Conservation (phyloP, 1,139 yeast species). For the Nadsonia starkeyi-henricii region DNA sequence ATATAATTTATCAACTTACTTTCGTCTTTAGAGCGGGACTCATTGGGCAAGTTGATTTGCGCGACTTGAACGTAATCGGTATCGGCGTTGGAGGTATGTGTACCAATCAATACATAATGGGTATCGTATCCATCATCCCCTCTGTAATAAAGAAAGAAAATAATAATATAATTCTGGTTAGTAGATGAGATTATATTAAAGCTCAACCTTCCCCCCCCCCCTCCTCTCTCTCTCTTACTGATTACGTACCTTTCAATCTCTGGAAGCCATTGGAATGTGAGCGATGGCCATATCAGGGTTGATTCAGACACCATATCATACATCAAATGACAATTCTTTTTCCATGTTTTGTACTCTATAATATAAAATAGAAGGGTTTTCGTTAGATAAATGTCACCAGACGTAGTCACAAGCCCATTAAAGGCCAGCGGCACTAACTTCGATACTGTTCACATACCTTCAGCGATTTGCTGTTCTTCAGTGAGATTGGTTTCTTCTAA, state of each 20-base stretch:
- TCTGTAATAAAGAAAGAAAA: constrained; percentile 5
- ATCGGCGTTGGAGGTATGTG: constrained; percentile 73
- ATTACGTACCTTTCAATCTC: constrained; percentile 16
- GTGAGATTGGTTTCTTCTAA: neutral
- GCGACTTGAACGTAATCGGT: constrained; percentile 64
- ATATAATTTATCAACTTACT: neutral
- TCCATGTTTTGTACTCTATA: constrained; percentile 77
- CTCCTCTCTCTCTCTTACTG: neutral
- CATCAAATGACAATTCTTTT: constrained; percentile 74
- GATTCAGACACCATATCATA: constrained; percentile 62
- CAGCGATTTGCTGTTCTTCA: neutral
- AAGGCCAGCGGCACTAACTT: too few relatives aligned
- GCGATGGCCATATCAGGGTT: constrained; percentile 41
- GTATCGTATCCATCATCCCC: constrained; percentile 16
- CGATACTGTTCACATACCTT: too few relatives aligned
- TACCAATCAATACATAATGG: constrained; percentile 46
- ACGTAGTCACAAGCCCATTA: too few relatives aligned
- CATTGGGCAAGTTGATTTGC: constrained; percentile 45
- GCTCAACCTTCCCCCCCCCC: too few relatives aligned
- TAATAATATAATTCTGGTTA: too few relatives aligned
- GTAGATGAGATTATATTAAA: too few relatives aligned
- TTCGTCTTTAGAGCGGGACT: constrained; percentile 16
- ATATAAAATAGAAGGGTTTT: too few relatives aligned
- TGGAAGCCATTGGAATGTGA: constrained; percentile 27
- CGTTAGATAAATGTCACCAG: too few relatives aligned